A percentile compares a stretch with the other conserved stretches of the same genome.
phyloP scores from a whole-genome alignment of 306 rosid species.

The Aeschynomene evenia region DNA sequence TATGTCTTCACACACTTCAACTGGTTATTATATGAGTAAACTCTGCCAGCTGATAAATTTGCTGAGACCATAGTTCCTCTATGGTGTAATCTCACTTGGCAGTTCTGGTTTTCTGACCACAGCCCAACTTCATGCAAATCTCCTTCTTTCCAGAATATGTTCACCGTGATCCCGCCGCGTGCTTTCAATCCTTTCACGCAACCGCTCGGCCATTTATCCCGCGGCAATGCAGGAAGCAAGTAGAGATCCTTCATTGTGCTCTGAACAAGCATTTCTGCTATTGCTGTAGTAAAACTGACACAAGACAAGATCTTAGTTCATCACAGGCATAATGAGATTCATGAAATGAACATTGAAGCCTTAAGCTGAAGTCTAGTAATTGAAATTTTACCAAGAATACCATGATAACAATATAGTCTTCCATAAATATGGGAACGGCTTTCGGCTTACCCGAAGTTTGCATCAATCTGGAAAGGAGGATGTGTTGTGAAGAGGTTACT shows the following conservation, averaged over 20 bases:
- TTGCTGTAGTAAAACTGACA: conserved; percentile 60
- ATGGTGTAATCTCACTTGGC: conserved; percentile 48
- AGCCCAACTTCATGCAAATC: conserved; percentile 68
- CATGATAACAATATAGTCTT: not conserved
- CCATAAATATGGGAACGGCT: not conserved
- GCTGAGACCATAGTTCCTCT: conserved; percentile 46
- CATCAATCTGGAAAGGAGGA: conserved; percentile 97
- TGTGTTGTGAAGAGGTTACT: conserved; percentile 90
- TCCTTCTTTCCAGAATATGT: conserved; percentile 82
- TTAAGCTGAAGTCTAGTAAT: not conserved
- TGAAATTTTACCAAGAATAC: not conserved
- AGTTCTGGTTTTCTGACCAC: conserved; percentile 54
- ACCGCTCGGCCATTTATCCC: conserved; percentile 75
- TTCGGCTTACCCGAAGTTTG: conserved; percentile 78
- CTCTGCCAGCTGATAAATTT: conserved; percentile 44
- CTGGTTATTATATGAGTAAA: conserved; percentile 55
- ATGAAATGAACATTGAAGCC: conserved; percentile 16
- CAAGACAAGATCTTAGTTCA: conserved; percentile 15
- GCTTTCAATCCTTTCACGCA: conserved; percentile 85
- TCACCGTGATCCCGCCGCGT: conserved; percentile 70
- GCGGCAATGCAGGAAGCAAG: conserved; percentile 81
- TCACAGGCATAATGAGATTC: not conserved
- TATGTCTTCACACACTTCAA: conserved; percentile 56
- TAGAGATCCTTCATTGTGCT: conserved; percentile 68
- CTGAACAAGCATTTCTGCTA: conserved; percentile 85